These are phyloP conservation scores for Metschnikowia arizonensis DNA, from an alignment of 805 yeast species.

Conservation along the genomic window DNA sequence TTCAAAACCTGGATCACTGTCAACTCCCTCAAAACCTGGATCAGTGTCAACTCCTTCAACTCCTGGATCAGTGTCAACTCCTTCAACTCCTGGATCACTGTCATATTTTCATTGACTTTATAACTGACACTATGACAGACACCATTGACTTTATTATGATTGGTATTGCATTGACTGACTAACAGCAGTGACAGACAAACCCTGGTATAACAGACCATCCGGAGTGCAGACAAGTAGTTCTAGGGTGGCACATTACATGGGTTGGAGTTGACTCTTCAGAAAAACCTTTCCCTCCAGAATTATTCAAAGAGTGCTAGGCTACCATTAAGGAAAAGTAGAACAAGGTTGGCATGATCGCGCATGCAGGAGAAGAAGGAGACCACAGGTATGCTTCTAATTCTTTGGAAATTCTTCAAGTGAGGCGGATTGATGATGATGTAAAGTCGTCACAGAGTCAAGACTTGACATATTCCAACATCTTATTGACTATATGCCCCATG, in stretches of 20 bases:
- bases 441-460: slow-evolving; percentile 54
- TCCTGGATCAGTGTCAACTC: too few species aligned
- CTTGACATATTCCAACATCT: slow-evolving; percentile 46
- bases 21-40: too few species aligned
- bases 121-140: too few species aligned
- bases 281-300: slow-evolving; percentile 68
- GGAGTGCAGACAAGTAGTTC: slow-evolving; percentile 48
- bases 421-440: slow-evolving; percentile 80
- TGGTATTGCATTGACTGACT: too few species aligned
- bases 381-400: slow-evolving; percentile 60
- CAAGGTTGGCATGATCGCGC: slow-evolving; percentile 67
- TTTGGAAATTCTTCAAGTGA: slow-evolving; percentile 48
- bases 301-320: slow-evolving; percentile 61
- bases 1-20: too few species aligned
- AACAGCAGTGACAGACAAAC: too few species aligned
- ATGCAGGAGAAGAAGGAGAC: slow-evolving; percentile 88
- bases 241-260: slow-evolving; percentile 63
- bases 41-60: too few species aligned
- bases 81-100: too few species aligned
- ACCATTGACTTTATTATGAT: too few species aligned
- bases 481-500: slow-evolving; percentile 73
- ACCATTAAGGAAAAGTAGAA: slow-evolving; percentile 46
- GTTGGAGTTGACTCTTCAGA: slow-evolving; percentile 79
- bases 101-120: too few species aligned
- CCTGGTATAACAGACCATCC: too few species aligned